Percentiles rank a stretch among this genome's conserved stretches.
These are phyloP conservation scores for Calonectria pauciramosa DNA, from an alignment of 2,329 filamentous ascomycete genomes.

Conservation along the genomic window DNA sequence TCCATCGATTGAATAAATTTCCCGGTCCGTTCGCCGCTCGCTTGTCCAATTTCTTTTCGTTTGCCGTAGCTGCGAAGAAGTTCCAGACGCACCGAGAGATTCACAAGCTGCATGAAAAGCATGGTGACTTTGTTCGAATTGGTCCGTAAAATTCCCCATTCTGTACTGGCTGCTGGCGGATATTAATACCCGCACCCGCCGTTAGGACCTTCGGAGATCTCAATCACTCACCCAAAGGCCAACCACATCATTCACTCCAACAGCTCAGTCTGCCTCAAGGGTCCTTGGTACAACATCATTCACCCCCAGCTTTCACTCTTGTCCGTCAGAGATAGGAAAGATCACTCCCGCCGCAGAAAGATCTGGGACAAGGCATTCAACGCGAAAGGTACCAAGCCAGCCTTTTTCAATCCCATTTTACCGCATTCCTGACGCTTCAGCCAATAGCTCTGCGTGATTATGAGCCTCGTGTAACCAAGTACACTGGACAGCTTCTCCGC, in stretches of 20 bases:
- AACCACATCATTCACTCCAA: slow-evolving; percentile 29
- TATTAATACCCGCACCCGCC: not conserved
- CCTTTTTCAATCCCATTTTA: not conserved
- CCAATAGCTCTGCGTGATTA: slow-evolving; percentile 25
- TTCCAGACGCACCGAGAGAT: slow-evolving; percentile 28
- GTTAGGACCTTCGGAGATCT: slow-evolving; percentile 30
- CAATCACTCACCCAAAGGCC: slow-evolving; percentile 28
- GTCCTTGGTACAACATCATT: slow-evolving; percentile 29
- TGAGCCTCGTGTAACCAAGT: slow-evolving; percentile 27
- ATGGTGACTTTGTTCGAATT: slow-evolving; percentile 35
- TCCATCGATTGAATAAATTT: slow-evolving; percentile 30
- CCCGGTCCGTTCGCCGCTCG: slow-evolving; percentile 32
- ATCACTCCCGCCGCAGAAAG: slow-evolving; percentile 30
- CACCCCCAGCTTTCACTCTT: slow-evolving; percentile 25
- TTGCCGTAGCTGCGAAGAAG: not conserved
- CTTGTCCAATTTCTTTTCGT: slow-evolving; percentile 18
- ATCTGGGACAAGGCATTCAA: slow-evolving; percentile 36
- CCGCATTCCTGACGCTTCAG: not conserved
- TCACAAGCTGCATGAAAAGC: slow-evolving; percentile 26
- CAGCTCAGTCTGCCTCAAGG: slow-evolving; percentile 19
- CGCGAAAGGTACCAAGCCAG: slow-evolving; percentile 21
- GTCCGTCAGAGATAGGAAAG: slow-evolving; percentile 9
- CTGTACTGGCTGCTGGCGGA: rapidly evolving
- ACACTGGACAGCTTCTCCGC: slow-evolving; percentile 4
- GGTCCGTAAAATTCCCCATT: slow-evolving; percentile 1